These are phyloP conservation scores for Nitzschia palea DNA, from an alignment of 108 stramenopile species.

Conservation along the genomic window DNA sequence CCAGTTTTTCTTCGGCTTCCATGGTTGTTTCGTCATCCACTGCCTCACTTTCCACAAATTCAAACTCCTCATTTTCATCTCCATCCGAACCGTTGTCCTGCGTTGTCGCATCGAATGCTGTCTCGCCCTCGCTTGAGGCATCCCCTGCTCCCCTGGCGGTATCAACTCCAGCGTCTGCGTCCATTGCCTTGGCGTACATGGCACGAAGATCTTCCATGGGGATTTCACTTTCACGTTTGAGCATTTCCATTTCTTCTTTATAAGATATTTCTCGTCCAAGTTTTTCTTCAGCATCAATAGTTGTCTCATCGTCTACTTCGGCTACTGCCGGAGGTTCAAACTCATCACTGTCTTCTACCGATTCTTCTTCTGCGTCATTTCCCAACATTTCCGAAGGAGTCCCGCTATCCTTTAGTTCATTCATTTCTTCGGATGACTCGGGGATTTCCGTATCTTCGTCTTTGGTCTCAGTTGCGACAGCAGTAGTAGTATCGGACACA, in stretches of 20 bases:
- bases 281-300: conserved; percentile 41
- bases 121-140: conserved; percentile 32
- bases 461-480: background rate
- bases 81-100: conserved; percentile 5
- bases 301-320: conserved; percentile 54
- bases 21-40: conserved; percentile 79
- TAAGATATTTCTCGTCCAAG: conserved; percentile 49
- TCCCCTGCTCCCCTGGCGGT: background rate
- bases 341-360: conserved; percentile 40
- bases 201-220: conserved; percentile 57
- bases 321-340: conserved; percentile 42
- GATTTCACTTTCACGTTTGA: conserved; percentile 58
- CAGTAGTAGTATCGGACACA: background rate
- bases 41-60: background rate
- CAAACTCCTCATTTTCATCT: conserved; percentile 14
- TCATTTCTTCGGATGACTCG: background rate
- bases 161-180: background rate
- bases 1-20: conserved; percentile 68
- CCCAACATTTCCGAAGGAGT: background rate
- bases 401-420: background rate
- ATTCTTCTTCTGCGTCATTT: conserved; percentile 31
- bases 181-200: conserved; percentile 51
- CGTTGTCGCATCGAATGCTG: background rate
- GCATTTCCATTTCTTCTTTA: conserved; percentile 44
- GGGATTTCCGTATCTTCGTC: conserved; percentile 2